Conservation (phyloP, 108 stramenopile species). For the Cyclotella kingstonii region DNA sequence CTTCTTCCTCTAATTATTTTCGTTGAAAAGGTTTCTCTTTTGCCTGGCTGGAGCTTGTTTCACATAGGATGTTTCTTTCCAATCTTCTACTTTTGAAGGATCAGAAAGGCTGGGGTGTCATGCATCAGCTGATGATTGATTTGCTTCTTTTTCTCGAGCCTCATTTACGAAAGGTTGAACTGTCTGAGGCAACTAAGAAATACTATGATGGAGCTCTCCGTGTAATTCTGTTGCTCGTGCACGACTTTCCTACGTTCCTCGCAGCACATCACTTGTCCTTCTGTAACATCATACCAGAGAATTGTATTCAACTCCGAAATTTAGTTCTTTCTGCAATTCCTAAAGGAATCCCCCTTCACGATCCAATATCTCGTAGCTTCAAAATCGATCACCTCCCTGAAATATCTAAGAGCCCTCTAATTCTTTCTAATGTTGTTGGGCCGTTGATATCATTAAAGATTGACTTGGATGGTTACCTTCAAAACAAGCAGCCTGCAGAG, state of each 20-base stretch:
- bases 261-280: constrained; percentile 94
- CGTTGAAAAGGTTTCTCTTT: constrained; percentile 83
- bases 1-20: background rate
- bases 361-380: constrained; percentile 98
- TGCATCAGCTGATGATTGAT: constrained; percentile 95
- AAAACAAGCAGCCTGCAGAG: constrained; percentile 80
- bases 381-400: constrained; percentile 97
- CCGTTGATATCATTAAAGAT: constrained; percentile 66
- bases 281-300: constrained; percentile 96
- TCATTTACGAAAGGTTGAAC: constrained; percentile 76
- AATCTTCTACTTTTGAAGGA: constrained; percentile 85
- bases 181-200: constrained; percentile 85
- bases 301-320: constrained; percentile 98
- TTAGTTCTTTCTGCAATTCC: constrained; percentile 96
- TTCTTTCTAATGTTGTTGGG: constrained; percentile 86
- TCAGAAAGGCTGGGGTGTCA: constrained; percentile 92
- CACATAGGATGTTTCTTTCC: constrained; percentile 95
- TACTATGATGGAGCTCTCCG: constrained; percentile 97
- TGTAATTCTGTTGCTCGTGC: constrained; percentile 94
- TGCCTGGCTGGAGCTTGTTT: constrained; percentile 97
- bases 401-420: constrained; percentile 84
- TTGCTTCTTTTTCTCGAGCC: constrained; percentile 94
- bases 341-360: constrained; percentile 93
- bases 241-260: constrained; percentile 98
- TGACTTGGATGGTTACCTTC: constrained; percentile 91